Conservation (phyloP, 495 filamentous ascomycete genomes). For the Penicillium arizonense region DNA sequence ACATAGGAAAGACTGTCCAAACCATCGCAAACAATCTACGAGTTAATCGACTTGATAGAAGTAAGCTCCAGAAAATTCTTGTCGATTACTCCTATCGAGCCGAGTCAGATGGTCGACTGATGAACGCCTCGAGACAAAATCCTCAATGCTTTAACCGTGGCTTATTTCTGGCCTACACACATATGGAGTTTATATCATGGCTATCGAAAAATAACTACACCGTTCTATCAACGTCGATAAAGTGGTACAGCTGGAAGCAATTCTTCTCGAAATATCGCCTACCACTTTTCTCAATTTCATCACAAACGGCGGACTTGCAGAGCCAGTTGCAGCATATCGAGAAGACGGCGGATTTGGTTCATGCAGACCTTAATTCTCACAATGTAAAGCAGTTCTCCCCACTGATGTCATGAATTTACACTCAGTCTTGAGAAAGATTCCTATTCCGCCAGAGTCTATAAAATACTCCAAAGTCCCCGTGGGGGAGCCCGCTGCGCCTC, state of each 20-base stretch:
- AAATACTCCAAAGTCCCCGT: constrained; percentile 9
- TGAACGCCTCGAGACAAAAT: constrained; percentile 13
- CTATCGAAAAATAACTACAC: constrained; percentile 12
- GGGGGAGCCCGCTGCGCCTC: constrained; percentile 1
- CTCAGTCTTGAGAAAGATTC: neutral
- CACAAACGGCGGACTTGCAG: constrained; percentile 7
- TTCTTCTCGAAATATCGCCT: constrained; percentile 7
- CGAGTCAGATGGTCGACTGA: constrained; percentile 12
- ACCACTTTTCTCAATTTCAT: constrained; percentile 2
- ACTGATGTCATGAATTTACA: neutral
- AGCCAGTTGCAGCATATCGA: constrained; percentile 4
- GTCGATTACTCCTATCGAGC: constrained; percentile 8
- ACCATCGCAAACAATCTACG: constrained; percentile 14
- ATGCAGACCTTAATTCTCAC: constrained; percentile 11
- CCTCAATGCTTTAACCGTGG: constrained; percentile 8
- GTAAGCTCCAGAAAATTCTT: constrained; percentile 1
- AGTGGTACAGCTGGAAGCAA: constrained; percentile 15
- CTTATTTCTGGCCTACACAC: constrained; percentile 14
- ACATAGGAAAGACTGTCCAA: neutral
- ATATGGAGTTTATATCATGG: constrained; percentile 16
- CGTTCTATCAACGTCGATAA: constrained; percentile 9
- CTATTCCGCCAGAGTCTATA: constrained; percentile 3
- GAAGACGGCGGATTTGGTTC: constrained; percentile 9
- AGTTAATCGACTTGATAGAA: constrained; percentile 12
- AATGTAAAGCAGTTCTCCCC: constrained; percentile 3